phyloP scores from a whole-genome alignment of 192 early-diverging fungal species.

The Podila horticola region DNA sequence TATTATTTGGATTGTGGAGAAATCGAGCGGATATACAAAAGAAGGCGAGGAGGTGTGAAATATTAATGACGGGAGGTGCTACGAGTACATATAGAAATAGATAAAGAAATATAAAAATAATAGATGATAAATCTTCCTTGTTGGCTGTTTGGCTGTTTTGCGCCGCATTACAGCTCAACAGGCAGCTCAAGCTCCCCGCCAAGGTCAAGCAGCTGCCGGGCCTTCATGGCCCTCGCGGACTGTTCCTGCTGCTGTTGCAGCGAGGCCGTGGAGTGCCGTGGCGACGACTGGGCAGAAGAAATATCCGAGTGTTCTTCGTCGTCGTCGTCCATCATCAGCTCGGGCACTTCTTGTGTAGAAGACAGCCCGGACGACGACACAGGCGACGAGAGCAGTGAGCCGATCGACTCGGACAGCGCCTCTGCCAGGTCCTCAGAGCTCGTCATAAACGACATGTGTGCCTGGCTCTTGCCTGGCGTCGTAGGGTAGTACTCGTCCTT shows the following conservation, averaged over 20 bases:
- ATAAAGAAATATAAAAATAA: neutral
- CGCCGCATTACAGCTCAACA: neutral
- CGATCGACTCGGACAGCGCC: conserved; percentile 39
- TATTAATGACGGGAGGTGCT: too few species aligned
- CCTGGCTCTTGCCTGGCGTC: conserved; percentile 4
- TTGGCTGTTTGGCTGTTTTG: neutral
- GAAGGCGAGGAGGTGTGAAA: too few species aligned
- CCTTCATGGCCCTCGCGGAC: neutral
- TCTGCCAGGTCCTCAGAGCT: conserved; percentile 32
- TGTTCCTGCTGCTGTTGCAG: neutral
- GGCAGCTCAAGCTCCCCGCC: neutral
- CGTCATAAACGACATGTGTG: conserved; percentile 26
- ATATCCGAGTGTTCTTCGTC: conserved; percentile 10
- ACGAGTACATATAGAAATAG: neutral
- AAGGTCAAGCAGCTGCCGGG: neutral
- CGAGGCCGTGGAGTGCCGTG: conserved; percentile 38
- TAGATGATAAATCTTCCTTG: neutral
- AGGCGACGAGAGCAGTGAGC: conserved; percentile 21
- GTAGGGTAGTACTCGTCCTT: conserved; percentile 24
- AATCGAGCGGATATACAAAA: neutral
- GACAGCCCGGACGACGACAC: conserved; percentile 2
- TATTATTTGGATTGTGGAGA: neutral
- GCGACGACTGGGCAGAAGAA: conserved; percentile 25
- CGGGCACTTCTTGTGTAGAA: conserved; percentile 29
- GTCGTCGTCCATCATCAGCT: conserved; percentile 36